Evolutionary conservation across 176 grass and related monocot species (phyloP).

Genomic region (Urochloa ruziziensis): DNA sequence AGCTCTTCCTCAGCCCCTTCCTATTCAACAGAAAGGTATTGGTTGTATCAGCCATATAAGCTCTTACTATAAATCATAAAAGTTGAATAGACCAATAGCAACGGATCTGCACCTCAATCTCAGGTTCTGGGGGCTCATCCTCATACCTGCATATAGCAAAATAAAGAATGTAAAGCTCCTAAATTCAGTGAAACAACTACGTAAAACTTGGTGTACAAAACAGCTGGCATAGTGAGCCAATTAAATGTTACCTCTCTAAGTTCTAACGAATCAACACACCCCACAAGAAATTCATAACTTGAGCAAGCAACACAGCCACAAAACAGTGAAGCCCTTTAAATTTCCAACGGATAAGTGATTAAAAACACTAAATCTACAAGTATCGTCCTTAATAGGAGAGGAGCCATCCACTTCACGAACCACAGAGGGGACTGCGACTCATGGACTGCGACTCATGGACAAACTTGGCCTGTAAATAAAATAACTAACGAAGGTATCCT

Average conservation of each 20-base stretch:
- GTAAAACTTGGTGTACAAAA: neutral
- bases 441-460: neutral
- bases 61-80: neutral
- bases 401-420: neutral
- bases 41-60: neutral
- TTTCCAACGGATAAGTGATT: neutral
- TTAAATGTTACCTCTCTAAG: neutral
- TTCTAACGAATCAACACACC: neutral
- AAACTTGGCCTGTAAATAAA: neutral
- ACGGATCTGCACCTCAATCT: conserved; percentile 56
- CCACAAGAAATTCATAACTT: neutral
- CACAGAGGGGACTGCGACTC: neutral
- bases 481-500: neutral
- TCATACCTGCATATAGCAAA: conserved; percentile 59
- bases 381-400: neutral
- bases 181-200: neutral
- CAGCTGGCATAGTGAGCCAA: neutral
- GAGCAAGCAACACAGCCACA: neutral
- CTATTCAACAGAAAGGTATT: conserved; percentile 34
- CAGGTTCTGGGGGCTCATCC: conserved; percentile 75
- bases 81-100: neutral
- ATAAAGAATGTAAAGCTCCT: neutral
- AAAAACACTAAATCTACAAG: neutral
- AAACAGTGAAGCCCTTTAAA: neutral
- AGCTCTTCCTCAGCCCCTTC: conserved; percentile 71